phyloP scores from a whole-genome alignment of 495 filamentous ascomycete genomes.

The Oidiodendron maius region DNA sequence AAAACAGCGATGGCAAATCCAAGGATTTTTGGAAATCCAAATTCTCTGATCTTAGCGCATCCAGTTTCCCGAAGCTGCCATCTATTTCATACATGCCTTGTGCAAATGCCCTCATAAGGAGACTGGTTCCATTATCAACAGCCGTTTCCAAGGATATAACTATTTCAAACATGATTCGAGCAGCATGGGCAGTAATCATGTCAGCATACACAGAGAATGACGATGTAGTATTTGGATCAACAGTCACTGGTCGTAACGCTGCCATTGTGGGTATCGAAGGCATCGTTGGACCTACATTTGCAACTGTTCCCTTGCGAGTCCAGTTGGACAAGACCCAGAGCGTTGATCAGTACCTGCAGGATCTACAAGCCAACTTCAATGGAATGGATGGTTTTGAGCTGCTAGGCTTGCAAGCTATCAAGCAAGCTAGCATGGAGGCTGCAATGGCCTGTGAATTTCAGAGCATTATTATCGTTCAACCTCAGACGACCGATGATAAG shows the following conservation, averaged over 20 bases:
- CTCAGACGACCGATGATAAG: background rate
- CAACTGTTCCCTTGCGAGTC: background rate
- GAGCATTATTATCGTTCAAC: background rate
- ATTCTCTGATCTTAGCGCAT: background rate
- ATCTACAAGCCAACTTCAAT: conserved; percentile 49
- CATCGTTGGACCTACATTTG: background rate
- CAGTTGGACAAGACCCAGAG: conserved; percentile 55
- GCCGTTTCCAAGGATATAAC: background rate
- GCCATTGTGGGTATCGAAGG: background rate
- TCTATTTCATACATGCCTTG: background rate
- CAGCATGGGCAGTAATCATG: background rate
- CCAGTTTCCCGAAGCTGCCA: background rate
- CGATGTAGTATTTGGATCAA: conserved; percentile 39
- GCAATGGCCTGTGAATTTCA: background rate
- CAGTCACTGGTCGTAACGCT: background rate
- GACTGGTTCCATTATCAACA: background rate
- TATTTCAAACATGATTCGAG: background rate
- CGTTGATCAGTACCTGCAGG: conserved; percentile 40
- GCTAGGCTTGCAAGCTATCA: conserved; percentile 63
- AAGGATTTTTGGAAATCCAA: background rate
- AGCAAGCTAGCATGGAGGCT: background rate
- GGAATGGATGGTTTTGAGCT: conserved; percentile 56
- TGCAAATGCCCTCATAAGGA: background rate
- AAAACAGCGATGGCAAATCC: background rate
- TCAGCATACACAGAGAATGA: background rate